Base-by-base conservation (phyloP, 1,284 basidiomycete species). In the Ustilago loliicola region DNA sequence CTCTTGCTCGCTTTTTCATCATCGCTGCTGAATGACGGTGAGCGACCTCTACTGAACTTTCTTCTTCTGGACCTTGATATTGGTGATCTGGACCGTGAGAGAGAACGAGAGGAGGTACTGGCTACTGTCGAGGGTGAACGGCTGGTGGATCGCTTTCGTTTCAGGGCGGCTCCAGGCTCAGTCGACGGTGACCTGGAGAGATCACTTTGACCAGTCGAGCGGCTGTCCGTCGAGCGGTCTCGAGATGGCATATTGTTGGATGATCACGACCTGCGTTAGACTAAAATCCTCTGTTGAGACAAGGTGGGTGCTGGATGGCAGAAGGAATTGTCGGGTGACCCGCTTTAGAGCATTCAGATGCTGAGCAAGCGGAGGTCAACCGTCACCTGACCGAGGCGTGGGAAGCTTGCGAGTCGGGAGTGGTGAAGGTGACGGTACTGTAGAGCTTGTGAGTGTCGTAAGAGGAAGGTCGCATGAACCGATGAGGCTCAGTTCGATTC, bases 61-160 rank as follows among this genome's bases (percentile, higher is more conserved):
- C 64, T 54, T 42, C 72, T 54, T 19, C 72, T 54, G 7, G 72
- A 75, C 7, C 67, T 40, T 40, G 72, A 61, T 7, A 67, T 67
- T 13, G 72, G 67, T 11, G 72, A 75, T 30, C 72, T 63, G 8
- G 72, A 75, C 10, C 64, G 45, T 15, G 72, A 66, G 9, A 50
- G 45, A 2, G 67, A 66, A 23, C 57, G 60, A 15, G 72, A 70
- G 4, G 72, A 69, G 7, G 61, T 54, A 64, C 60, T 69, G 52
- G 67, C 23, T 52, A 57, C 27, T 25, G 72, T 11, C 11, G 55
- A 56, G 19, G 48, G 52, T 19, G 70, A 72, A 30, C 65, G 64
- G n/a, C 55, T 57, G 17, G 61, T n/a, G 29, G 61, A 52, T 47
- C 70, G 62, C 40, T 72, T 72, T 8, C 70, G 70, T 29, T 72